These are phyloP conservation scores for Tulasnella sp. DNA, from an alignment of 768 basidiomycete genomes.

Conservation along the genomic window DNA sequence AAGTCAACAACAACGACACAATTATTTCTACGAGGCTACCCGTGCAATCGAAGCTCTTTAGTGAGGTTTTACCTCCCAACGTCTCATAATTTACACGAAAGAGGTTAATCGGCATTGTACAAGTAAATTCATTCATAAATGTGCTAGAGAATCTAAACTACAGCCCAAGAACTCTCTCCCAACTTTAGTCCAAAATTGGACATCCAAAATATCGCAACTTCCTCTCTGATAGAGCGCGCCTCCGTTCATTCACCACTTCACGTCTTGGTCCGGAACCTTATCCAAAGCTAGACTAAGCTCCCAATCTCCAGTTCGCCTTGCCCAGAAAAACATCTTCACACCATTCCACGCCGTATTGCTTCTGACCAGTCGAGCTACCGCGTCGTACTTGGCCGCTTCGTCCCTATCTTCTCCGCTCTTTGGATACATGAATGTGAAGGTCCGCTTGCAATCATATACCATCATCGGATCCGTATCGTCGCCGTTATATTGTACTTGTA, in stretches of 20 bases:
- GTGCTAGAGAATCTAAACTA: too few species aligned
- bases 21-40: too few species aligned
- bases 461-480: constrained; percentile 18
- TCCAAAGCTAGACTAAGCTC: not conserved
- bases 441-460: constrained; percentile 35
- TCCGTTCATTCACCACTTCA: constrained; percentile 3
- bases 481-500: constrained; percentile 24
- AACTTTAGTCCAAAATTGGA: too few species aligned
- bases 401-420: constrained; percentile 15
- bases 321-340: constrained; percentile 9
- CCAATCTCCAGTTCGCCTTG: not conserved
- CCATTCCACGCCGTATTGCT: not conserved
- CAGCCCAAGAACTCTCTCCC: too few species aligned
- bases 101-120: too few species aligned
- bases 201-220: too few species aligned
- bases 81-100: too few species aligned
- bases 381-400: not conserved
- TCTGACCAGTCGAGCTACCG: not conserved
- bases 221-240: too few species aligned
- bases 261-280: not conserved
- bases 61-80: too few species aligned
- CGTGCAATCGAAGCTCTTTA: too few species aligned
- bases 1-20: too few species aligned
- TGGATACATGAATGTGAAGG: constrained; percentile 29
- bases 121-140: too few species aligned